Evolutionary conservation across 805 yeast species (phyloP).

Genomic region (Yamadazyma sp.): DNA sequence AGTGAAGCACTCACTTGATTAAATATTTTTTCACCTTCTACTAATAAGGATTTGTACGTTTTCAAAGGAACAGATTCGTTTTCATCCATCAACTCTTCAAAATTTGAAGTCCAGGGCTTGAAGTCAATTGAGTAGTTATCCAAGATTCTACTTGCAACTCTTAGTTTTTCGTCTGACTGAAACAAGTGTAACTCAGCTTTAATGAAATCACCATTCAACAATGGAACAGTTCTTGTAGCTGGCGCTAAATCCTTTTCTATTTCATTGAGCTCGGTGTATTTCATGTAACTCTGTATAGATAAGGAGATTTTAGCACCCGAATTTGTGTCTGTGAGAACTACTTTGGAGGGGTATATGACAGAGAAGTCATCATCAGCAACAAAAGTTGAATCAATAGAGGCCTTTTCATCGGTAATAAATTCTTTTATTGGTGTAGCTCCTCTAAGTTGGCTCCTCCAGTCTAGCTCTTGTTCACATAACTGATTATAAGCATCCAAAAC

Average conservation of each 20-base stretch:
- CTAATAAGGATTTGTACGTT: slow-evolving; percentile 40
- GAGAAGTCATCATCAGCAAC: slow-evolving; percentile 55
- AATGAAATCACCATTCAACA: slow-evolving; percentile 6
- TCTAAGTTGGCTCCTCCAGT: slow-evolving; percentile 36
- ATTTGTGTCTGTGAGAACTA: slow-evolving; percentile 36
- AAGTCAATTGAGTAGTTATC: slow-evolving; percentile 20
- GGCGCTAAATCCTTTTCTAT: slow-evolving; percentile 8
- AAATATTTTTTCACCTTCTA: slow-evolving; percentile 55
- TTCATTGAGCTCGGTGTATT: slow-evolving; percentile 16
- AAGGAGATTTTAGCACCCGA: slow-evolving; percentile 32
- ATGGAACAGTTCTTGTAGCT: slow-evolving; percentile 3
- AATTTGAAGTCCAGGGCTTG: slow-evolving; percentile 51
- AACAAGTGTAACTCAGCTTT: slow-evolving; percentile 46
- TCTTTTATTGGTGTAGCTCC: slow-evolving; percentile 23
- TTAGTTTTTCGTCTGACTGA: slow-evolving; percentile 54
- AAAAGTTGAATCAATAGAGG: slow-evolving; percentile 32
- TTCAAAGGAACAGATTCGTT: slow-evolving; percentile 49
- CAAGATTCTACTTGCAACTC: slow-evolving; percentile 28
- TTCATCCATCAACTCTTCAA: slow-evolving; percentile 38
- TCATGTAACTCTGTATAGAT: slow-evolving; percentile 31
- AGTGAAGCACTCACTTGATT: neutral
- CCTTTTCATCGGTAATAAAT: slow-evolving; percentile 31
- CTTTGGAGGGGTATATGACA: slow-evolving; percentile 54
- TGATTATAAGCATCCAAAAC: slow-evolving; percentile 33
- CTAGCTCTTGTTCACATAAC: slow-evolving; percentile 44